phyloP scores from a whole-genome alignment of 805 yeast genomes.

The Suhomyces kilbournensis region DNA sequence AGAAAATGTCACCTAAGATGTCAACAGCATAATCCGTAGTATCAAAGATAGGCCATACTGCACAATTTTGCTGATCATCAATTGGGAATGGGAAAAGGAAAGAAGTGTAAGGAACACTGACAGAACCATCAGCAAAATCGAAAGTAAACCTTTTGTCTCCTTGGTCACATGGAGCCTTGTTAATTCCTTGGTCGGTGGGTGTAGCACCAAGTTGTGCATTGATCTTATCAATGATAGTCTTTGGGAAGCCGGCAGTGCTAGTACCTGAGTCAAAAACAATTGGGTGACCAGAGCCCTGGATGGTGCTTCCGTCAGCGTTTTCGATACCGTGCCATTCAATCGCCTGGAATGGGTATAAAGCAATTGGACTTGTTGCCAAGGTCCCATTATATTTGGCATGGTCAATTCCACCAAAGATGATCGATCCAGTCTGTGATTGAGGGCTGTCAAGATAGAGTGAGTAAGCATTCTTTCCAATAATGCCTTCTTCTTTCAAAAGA shows the following conservation, averaged over 20 bases:
- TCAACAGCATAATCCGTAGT: background rate
- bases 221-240: background rate
- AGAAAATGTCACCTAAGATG: constrained; percentile 60
- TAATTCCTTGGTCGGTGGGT: background rate
- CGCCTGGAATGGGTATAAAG: background rate
- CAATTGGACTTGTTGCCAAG: background rate
- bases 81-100: background rate
- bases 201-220: background rate
- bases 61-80: background rate
- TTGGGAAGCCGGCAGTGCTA: background rate
- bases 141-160: background rate
- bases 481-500: background rate
- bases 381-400: constrained; percentile 1
- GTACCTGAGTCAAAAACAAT: background rate
- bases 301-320: background rate
- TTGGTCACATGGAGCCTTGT: background rate
- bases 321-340: background rate
- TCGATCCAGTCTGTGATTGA: no score
- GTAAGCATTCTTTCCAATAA: constrained; percentile 1
- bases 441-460: background rate
- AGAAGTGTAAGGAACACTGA: background rate
- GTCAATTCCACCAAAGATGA: constrained; percentile 2
- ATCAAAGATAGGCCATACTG: background rate
- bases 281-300: background rate
- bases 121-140: background rate